Conservation (phyloP, 148 eudicot genomes). For the Vaccinium myrtillus region DNA sequence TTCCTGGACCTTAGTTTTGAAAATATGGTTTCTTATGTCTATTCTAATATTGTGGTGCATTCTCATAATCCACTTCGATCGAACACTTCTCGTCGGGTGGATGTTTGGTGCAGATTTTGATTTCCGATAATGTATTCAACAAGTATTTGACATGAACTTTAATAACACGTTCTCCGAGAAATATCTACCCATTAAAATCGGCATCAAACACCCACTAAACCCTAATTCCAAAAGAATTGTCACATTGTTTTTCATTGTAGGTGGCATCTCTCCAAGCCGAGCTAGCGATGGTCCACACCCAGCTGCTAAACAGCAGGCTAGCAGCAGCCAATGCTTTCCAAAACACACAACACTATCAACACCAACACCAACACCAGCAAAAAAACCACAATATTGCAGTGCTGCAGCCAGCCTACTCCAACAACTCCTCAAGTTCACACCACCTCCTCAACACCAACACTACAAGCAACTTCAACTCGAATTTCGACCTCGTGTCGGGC, state of each 20-base stretch:
- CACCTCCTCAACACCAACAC: slow-evolving; percentile 42
- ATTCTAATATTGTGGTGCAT: no score
- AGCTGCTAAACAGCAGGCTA: slow-evolving; percentile 54
- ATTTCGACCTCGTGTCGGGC: slow-evolving; percentile 25
- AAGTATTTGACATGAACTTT: no score
- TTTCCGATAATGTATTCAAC: no score
- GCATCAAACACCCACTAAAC: no score
- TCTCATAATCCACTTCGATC: no score
- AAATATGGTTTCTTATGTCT: no score
- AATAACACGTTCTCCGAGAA: no score
- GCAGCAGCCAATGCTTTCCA: slow-evolving; percentile 58
- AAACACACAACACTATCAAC: slow-evolving; percentile 28
- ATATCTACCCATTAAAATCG: no score
- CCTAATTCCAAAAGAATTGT: no score
- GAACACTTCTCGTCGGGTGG: no score
- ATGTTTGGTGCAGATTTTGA: no score
- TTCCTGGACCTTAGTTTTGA: no score
- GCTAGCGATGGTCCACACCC: slow-evolving; percentile 63
- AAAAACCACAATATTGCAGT: slow-evolving; percentile 21
- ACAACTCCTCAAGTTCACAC: slow-evolving; percentile 61
- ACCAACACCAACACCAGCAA: slow-evolving; percentile 15
- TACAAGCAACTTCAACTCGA: slow-evolving; percentile 28
- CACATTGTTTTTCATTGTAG: slow-evolving; percentile 23
- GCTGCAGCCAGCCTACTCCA: slow-evolving; percentile 64
- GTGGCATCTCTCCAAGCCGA: slow-evolving; percentile 75